These are phyloP conservation scores for Cubamyces sp. DNA, from an alignment of 768 basidiomycete genomes.

Conservation along the genomic window DNA sequence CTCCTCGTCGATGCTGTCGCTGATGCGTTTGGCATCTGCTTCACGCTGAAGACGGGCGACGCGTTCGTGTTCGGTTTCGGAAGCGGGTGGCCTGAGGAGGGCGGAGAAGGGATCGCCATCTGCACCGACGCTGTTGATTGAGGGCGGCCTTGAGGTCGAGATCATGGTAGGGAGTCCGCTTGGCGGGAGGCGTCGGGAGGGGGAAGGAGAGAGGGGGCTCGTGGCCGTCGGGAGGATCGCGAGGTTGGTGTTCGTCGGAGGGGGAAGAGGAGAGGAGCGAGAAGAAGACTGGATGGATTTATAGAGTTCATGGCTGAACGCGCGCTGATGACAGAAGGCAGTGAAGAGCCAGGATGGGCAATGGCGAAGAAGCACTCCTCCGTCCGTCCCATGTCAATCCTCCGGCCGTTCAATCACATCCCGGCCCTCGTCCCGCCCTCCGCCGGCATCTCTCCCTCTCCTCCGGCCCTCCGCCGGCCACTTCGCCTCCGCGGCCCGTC, in stretches of 20 bases:
- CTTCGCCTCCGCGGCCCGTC: constrained; percentile 15
- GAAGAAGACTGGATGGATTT: constrained; percentile 20
- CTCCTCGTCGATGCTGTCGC: constrained; percentile 83
- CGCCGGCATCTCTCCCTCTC: neutral
- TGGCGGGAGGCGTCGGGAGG: constrained; percentile 23
- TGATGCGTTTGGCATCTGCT: constrained; percentile 74
- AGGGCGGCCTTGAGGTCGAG: constrained; percentile 63
- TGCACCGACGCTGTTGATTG: constrained; percentile 54
- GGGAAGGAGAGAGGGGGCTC: constrained; percentile 20
- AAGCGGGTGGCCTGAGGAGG: constrained; percentile 63
- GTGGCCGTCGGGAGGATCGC: constrained; percentile 8
- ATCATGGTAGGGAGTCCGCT: constrained; percentile 41
- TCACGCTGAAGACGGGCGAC: constrained; percentile 62
- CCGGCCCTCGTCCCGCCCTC: neutral
- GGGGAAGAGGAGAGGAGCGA: constrained; percentile 21
- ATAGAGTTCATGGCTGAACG: constrained; percentile 25
- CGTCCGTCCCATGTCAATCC: constrained; percentile 11
- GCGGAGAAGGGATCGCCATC: constrained; percentile 73
- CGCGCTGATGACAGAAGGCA: constrained; percentile 27
- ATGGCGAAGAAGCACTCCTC: constrained; percentile 13
- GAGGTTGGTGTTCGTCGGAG: constrained; percentile 32
- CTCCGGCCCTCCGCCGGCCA: constrained; percentile 7
- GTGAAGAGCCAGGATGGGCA: constrained; percentile 20
- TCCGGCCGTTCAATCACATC: constrained; percentile 16
- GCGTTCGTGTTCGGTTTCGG: constrained; percentile 71